These are phyloP conservation scores for Populus alba DNA, from an alignment of 345 rosid species.

Conservation along the genomic window DNA sequence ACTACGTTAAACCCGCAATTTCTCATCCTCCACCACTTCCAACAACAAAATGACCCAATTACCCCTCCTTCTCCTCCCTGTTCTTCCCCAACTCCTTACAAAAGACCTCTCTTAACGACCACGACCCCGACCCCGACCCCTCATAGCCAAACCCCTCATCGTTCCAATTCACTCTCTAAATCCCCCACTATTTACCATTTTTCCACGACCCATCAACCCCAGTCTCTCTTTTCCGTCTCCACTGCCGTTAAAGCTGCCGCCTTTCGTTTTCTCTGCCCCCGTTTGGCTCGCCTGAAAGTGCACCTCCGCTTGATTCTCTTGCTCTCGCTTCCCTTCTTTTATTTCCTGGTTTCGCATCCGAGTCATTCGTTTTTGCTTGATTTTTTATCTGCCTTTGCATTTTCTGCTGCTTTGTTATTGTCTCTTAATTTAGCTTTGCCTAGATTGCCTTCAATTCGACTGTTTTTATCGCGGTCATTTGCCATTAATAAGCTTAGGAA, in stretches of 20 bases:
- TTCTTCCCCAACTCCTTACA: constrained; percentile 54
- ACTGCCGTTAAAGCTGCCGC: constrained; percentile 51
- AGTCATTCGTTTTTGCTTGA: constrained; percentile 77
- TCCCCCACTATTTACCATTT: constrained; percentile 55
- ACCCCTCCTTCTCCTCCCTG: constrained; percentile 40
- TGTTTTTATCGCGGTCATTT: constrained; percentile 76
- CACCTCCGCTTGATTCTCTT: constrained; percentile 66
- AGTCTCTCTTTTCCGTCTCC: constrained; percentile 32
- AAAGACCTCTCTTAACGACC: constrained; percentile 54
- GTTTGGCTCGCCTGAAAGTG: constrained; percentile 47
- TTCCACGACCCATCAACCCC: constrained; percentile 25
- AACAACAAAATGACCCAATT: constrained; percentile 42
- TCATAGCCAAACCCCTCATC: constrained; percentile 12
- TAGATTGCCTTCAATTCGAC: constrained; percentile 73
- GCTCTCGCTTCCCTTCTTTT: constrained; percentile 69
- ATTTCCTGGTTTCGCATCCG: constrained; percentile 75
- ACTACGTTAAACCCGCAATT: constrained; percentile 45
- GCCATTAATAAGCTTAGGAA: constrained; percentile 48
- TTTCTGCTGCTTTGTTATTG: constrained; percentile 71
- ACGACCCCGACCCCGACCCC: constrained; percentile 1
- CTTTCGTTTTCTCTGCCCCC: constrained; percentile 48
- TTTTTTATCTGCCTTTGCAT: constrained; percentile 76
- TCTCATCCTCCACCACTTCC: constrained; percentile 3
- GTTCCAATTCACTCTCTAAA: constrained; percentile 46
- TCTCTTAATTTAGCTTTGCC: constrained; percentile 77